Percentiles rank a stretch among this genome's conserved stretches.
These are phyloP conservation scores for Annulohypoxylon maeteangense DNA, from an alignment of 495 filamentous ascomycete species.

Conservation along the genomic window DNA sequence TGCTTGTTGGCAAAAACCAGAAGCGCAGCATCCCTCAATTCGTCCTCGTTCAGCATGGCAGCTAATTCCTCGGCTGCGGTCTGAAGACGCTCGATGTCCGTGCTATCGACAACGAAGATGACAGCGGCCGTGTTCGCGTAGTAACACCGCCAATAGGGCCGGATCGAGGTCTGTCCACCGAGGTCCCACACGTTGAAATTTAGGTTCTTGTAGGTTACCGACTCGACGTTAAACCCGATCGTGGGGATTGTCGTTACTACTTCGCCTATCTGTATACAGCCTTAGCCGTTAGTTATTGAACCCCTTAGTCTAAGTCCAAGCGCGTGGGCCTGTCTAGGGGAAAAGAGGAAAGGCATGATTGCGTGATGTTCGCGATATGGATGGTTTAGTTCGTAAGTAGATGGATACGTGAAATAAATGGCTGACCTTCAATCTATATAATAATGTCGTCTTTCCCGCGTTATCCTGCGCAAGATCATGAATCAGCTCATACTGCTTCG, in stretches of 20 bases:
- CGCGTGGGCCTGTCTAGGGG: background rate
- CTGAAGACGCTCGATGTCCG: conserved; percentile 92
- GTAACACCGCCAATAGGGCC: conserved; percentile 99
- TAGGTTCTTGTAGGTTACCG: conserved; percentile 94
- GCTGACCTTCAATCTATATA: conserved; percentile 93
- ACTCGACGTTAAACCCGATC: conserved; percentile 99
- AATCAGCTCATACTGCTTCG: conserved; percentile 26
- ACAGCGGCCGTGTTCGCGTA: conserved; percentile 99
- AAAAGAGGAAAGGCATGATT: background rate
- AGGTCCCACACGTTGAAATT: conserved; percentile 99
- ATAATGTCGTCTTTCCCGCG: conserved; percentile 95
- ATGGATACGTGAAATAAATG: conserved; percentile 4
- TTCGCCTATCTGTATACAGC: conserved; percentile 81
- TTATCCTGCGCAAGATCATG: conserved; percentile 76
- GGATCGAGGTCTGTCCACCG: conserved; percentile 94
- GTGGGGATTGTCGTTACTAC: conserved; percentile 99
- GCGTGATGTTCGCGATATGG: background rate
- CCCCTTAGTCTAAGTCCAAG: background rate
- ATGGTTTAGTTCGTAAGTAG: background rate
- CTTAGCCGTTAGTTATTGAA: conserved; percentile 18
- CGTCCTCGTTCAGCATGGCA: conserved; percentile 96
- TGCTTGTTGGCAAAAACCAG: conserved; percentile 99
- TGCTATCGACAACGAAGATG: conserved; percentile 97
- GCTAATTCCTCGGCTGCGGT: conserved; percentile 92
- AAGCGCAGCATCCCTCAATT: conserved; percentile 89